Evolutionary conservation across 257 asterid species (phyloP), one percentile per base, ranked within the genome.

Genomic region (Solanum appendiculatum): DNA sequence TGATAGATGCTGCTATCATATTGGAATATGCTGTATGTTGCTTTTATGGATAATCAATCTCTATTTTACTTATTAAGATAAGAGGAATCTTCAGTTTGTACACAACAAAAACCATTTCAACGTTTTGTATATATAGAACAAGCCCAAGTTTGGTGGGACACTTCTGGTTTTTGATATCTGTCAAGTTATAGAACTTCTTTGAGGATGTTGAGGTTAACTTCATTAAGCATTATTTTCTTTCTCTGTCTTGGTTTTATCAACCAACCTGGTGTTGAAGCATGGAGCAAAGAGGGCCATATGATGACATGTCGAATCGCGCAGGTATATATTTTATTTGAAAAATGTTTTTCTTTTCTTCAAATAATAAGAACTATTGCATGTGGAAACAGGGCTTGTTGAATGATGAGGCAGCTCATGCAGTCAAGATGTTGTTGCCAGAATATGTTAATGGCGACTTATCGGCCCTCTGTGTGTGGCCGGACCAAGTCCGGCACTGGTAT

Each of bases 201-300:
- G 18, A 46, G 66, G 18, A 86, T 81, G 58, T 83, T 85, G 83
- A 78, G 75, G 37, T 42, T 82, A 56, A 83, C 73, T 88, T 60
- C 85, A 6, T 88, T 51, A 37, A 58, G 90, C 88, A n/a, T 87
- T 10, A 87, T 88, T 82, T 89, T 81, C 82, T 44, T 90, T 73
- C 29, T 90, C 5, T 91, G 88, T 89, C 23, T 88, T 86, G 92
- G 89, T 88, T 44, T 89, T 84, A 88, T 91, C 83, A n/a, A 54
- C 64, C 87, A 89, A 51, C 89, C 91, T 48, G 75, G 84, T 69
- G 97, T 91, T 90, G 85, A 86, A 90, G 98, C 96, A 87, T 96
- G 99, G 99, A 94, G 99, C 90, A 96, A 94, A 91, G 99, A 96
- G 69, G 98, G 98, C 14, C 98, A 96, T 89, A 90, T 86, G 86